Conservation (phyloP, 1,284 basidiomycete species). For the Cystobasidiaceae sp. region DNA sequence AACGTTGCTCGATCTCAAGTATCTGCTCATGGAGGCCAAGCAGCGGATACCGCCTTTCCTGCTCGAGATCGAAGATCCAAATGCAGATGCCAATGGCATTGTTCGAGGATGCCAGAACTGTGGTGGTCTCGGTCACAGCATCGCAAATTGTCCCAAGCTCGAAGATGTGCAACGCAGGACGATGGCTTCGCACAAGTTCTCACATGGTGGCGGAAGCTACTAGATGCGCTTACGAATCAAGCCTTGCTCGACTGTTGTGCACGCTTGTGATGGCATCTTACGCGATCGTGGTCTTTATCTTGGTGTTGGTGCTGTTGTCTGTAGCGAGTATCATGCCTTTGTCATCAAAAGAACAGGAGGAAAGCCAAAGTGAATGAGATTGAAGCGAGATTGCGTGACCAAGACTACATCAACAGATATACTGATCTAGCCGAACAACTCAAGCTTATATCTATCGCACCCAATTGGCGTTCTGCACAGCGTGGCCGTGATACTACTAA, state of each 20-base stretch:
- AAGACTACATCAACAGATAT: too few species aligned
- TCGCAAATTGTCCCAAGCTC: slow-evolving; percentile 91
- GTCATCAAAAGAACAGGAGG: too few species aligned
- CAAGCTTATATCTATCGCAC: too few species aligned
- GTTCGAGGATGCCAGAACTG: slow-evolving; percentile 90
- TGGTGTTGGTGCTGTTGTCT: too few species aligned
- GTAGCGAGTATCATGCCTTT: too few species aligned
- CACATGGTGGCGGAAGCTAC: slow-evolving; percentile 14
- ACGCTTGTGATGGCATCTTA: background rate
- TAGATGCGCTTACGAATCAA: background rate
- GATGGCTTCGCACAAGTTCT: slow-evolving; percentile 15
- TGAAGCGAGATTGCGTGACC: too few species aligned
- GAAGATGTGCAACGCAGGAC: slow-evolving; percentile 79
- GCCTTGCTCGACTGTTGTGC: background rate
- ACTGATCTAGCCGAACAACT: too few species aligned
- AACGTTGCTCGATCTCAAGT: slow-evolving; percentile 93
- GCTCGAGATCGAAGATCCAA: slow-evolving; percentile 82
- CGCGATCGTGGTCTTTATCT: too few species aligned
- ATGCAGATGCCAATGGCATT: slow-evolving; percentile 66
- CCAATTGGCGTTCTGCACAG: too few species aligned
- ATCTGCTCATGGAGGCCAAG: slow-evolving; percentile 92
- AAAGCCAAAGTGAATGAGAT: too few species aligned
- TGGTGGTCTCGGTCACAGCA: slow-evolving; percentile 92
- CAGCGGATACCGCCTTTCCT: slow-evolving; percentile 99
- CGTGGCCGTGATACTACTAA: too few species aligned